Evolutionary conservation across 768 basidiomycete species (phyloP), one percentile per base, ranked within the genome.

Genomic region (Ramaria rubella): DNA sequence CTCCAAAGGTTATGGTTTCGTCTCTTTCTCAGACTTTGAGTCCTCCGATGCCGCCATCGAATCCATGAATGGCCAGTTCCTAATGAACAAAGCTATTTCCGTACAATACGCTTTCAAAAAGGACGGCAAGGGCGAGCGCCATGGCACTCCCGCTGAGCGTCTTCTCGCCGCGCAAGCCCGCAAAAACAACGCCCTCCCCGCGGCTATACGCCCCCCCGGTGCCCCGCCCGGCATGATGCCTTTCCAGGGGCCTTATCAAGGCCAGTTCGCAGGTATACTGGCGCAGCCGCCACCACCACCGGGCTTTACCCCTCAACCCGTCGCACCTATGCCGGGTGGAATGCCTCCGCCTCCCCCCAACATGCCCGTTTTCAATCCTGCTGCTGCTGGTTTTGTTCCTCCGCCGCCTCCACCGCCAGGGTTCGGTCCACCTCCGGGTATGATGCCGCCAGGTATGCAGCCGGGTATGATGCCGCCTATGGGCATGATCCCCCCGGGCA

Each of bases 51-150:
- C 90, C 4, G 95, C 96, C 17, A 81, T 95, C 56, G 96, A 97
- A 69, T 83, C 91, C 9, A 97, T 98, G 95, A 94, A 97, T 63
- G 84, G 85, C 36, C 94, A 98, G 67, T 97, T 92, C 81, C 78
- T 98, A 46, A 94, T 94, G 87, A 97, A 98, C 78, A 97, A 97
- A 73, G 88, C 94, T 53, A 91, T 99, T 67, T 85, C 87, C 17
- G 94, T 96, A 11, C 94, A 97, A 68, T 99, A 96, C 69, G 95
- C 96, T 2, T 97, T 98, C 81, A 98, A 99, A 75, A 98, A 98
- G 74, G 96, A 98, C 66, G 94, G 92, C 43, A 95, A 97, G 68
- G 95, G 95, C 57, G 96, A 99, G 70, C 82, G 96, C 4, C 96
- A 98, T 65, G 96, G 96, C 27, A 96, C 95, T 11, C 78, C 88